These are phyloP conservation scores for Sequoia sempervirens DNA, from an alignment of 75 land plant species.

Conservation along the genomic window DNA sequence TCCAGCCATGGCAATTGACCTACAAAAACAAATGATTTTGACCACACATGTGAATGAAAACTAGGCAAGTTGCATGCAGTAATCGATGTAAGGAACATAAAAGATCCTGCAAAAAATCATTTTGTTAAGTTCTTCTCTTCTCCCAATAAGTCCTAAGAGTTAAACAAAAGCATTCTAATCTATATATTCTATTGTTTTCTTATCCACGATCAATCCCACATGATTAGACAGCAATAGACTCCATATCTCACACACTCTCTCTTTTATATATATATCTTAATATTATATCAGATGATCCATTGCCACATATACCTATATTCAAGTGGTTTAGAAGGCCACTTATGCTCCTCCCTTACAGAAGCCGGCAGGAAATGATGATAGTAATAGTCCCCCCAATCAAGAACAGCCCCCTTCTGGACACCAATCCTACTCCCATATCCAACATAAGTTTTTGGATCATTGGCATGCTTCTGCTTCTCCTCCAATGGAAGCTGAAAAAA, in stretches of 20 bases:
- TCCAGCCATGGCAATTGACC: neutral
- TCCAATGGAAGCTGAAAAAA: constrained; percentile 2
- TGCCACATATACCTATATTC: constrained; percentile 12
- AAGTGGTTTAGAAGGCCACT: constrained; percentile 21
- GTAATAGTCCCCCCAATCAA: constrained; percentile 36
- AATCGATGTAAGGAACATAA: too few relatives aligned
- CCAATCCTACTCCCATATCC: constrained; percentile 29
- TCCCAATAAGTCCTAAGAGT: too few relatives aligned
- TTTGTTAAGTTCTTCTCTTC: too few relatives aligned
- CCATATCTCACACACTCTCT: too few relatives aligned
- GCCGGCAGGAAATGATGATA: constrained; percentile 12
- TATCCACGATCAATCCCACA: too few relatives aligned
- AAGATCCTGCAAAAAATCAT: neutral
- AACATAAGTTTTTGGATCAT: constrained; percentile 15
- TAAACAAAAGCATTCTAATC: neutral
- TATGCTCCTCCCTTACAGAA: constrained; percentile 10
- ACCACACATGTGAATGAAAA: too few relatives aligned
- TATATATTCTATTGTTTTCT: neutral
- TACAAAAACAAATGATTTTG: too few relatives aligned
- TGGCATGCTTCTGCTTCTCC: constrained; percentile 2
- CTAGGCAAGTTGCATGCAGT: too few relatives aligned
- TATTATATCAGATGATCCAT: too few relatives aligned
- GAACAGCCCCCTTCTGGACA: constrained; percentile 14
- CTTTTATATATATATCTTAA: too few relatives aligned
- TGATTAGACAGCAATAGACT: neutral